phyloP scores from a whole-genome alignment of 2,329 filamentous ascomycete genomes.

The Talaromyces islandicus region DNA sequence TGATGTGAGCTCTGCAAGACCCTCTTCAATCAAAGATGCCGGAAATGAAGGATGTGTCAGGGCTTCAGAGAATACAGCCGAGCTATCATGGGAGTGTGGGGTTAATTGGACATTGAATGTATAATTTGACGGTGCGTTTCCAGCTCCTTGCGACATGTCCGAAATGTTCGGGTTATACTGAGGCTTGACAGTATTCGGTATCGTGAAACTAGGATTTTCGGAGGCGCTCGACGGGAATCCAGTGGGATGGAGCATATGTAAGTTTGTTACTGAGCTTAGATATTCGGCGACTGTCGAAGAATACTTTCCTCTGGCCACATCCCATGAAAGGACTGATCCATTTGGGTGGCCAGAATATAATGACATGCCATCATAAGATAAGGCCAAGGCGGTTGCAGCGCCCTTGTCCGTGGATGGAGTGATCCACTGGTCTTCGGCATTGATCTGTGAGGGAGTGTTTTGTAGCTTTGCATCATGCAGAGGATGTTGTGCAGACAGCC shows the following conservation, averaged over 20 bases:
- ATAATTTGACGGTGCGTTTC: slow-evolving; percentile 38
- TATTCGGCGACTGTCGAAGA: slow-evolving; percentile 63
- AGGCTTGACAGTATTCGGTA: slow-evolving; percentile 71
- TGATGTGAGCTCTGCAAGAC: slow-evolving; percentile 32
- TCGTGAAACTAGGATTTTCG: slow-evolving; percentile 41
- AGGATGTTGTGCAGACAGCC: slow-evolving; percentile 36
- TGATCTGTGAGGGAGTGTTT: slow-evolving; percentile 35
- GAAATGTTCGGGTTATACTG: slow-evolving; percentile 36
- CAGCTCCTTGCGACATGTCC: slow-evolving; percentile 26
- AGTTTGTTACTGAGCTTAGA: slow-evolving; percentile 75
- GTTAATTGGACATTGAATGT: slow-evolving; percentile 34
- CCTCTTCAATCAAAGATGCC: slow-evolving; percentile 33
- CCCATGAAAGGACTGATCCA: slow-evolving; percentile 77
- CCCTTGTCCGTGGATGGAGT: slow-evolving; percentile 59
- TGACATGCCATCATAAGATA: slow-evolving; percentile 77
- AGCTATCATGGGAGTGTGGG: background rate
- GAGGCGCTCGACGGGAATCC: slow-evolving; percentile 33
- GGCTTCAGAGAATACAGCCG: slow-evolving; percentile 26
- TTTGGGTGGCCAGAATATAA: slow-evolving; percentile 75
- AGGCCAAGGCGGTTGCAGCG: slow-evolving; percentile 59
- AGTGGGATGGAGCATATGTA: slow-evolving; percentile 64
- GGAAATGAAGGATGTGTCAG: slow-evolving; percentile 36
- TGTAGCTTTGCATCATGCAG: slow-evolving; percentile 30
- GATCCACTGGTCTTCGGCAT: slow-evolving; percentile 39
- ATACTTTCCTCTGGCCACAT: slow-evolving; percentile 64